These are phyloP conservation scores for Pythium periplocum DNA, from an alignment of 352 stramenopile genomes.

Conservation along the genomic window DNA sequence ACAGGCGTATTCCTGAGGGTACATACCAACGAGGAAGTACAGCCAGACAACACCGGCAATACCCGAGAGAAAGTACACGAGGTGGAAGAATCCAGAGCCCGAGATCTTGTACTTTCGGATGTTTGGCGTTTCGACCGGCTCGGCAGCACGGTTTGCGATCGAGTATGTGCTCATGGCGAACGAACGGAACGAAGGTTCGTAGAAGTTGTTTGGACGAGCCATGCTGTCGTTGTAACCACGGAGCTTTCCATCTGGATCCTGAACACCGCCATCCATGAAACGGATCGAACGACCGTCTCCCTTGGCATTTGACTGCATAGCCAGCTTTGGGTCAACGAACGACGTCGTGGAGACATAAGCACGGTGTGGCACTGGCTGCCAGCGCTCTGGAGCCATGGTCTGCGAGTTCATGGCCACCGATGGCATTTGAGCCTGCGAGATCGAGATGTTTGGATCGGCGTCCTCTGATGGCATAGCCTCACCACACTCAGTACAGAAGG, in stretches of 20 bases:
- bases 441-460: conserved; percentile 71
- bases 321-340: conserved; percentile 84
- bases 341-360: conserved; percentile 83
- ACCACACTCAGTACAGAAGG: conserved; percentile 87
- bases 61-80: conserved; percentile 78
- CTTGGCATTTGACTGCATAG: conserved; percentile 33
- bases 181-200: conserved; percentile 86
- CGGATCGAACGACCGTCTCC: conserved; percentile 70
- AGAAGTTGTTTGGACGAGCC: conserved; percentile 69
- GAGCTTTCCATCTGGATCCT: conserved; percentile 82
- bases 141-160: conserved; percentile 82
- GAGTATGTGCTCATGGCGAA: conserved; percentile 89
- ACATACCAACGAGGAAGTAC: conserved; percentile 74
- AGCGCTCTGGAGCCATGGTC: conserved; percentile 72
- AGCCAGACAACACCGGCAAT: conserved; percentile 72
- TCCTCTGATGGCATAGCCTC: conserved; percentile 81
- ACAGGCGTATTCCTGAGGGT: conserved; percentile 80
- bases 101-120: conserved; percentile 92
- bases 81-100: conserved; percentile 74
- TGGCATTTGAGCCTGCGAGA: conserved; percentile 85
- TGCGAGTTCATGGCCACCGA: conserved; percentile 77
- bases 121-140: conserved; percentile 85
- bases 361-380: conserved; percentile 81
- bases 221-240: conserved; percentile 82
- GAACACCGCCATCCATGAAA: conserved; percentile 83